Percentiles rank a stretch among this genome's conserved stretches.
Evolutionary conservation across 768 basidiomycete genomes (phyloP).

Genomic region (Naganishia friedmannii): DNA sequence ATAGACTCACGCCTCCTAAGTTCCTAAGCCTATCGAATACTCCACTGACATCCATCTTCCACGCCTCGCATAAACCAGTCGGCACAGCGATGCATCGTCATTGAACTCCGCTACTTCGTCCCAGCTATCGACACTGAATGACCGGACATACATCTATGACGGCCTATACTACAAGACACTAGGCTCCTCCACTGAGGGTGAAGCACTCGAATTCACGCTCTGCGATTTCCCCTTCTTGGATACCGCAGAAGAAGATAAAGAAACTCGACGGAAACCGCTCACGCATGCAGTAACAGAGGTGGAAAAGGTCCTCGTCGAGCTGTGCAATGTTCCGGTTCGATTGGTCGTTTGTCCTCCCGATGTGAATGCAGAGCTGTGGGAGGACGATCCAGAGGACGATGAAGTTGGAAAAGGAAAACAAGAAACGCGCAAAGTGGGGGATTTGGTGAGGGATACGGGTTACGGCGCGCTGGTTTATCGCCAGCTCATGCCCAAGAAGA

Average conservation of each 20-base stretch:
- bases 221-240: neutral
- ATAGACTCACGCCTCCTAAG: no score
- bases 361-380: neutral
- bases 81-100: neutral
- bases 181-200: neutral
- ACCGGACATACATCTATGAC: neutral
- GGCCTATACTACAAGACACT: conserved; percentile 1
- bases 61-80: conserved; percentile 20
- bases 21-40: no score
- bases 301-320: neutral
- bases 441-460: neutral
- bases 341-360: conserved; percentile 3
- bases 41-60: no score
- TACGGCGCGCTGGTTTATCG: neutral
- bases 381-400: neutral
- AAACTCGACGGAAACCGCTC: neutral
- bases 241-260: conserved; percentile 1
- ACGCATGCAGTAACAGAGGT: neutral
- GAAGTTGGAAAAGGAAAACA: neutral
- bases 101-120: neutral
- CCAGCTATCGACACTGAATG: neutral
- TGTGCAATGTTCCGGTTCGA: neutral
- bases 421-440: neutral
- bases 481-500: conserved; percentile 15
- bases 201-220: conserved; percentile 6